Base-by-base conservation (phyloP, 129 eudicot species). In the Flaveria brownii region DNA sequence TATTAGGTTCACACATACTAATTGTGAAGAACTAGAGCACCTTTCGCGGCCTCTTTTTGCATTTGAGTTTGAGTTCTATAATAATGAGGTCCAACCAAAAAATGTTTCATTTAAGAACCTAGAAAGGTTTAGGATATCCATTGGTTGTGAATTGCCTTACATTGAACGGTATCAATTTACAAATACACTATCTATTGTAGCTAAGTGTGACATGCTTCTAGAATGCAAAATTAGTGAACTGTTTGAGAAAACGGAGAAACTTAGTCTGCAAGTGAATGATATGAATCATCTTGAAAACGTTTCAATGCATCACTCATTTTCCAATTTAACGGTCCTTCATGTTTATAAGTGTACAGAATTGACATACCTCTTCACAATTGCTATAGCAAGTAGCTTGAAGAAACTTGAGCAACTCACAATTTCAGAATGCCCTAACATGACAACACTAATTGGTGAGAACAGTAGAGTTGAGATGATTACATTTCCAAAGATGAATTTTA, bases 91-190 rank as follows among this genome's bases (percentile, higher is more conserved):
- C 26, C 14, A 36, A n/a, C 71, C 50, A 4, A 36, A 66, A n/a
- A 66, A 66, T 3, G 20, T 66, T 49, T 66, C 49, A 14, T 66
- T 66, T 39, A 41, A 16, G n/a, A 36, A 66, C 0, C 71, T 66
- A 16, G 49, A 66, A 66, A 66, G 71, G 26, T 66, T 39, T 1
- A 16, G 26, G 23, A 66, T 66, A 66, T 66, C 71, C 17, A 66
- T 66, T 0, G 71, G 71, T n/a, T 39, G 50, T 36, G 0, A 1
- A 28, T 28, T 14, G 45, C 11, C 2, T 6, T 0, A 2, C 8
- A 5, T 9, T 36, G 1, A 2, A 8, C 2, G 1, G 0, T 1
- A 65, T 65, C 0, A 14, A n/a, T 17, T 66, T 26, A 39, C 2
- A n/a, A 66, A 66, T 15, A 36, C 26, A 15, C 6, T 66, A 2